Evolutionary conservation across 768 basidiomycete genomes (phyloP), one percentile per base, ranked within the genome.

Genomic region (Kwoniella botswanensis): DNA sequence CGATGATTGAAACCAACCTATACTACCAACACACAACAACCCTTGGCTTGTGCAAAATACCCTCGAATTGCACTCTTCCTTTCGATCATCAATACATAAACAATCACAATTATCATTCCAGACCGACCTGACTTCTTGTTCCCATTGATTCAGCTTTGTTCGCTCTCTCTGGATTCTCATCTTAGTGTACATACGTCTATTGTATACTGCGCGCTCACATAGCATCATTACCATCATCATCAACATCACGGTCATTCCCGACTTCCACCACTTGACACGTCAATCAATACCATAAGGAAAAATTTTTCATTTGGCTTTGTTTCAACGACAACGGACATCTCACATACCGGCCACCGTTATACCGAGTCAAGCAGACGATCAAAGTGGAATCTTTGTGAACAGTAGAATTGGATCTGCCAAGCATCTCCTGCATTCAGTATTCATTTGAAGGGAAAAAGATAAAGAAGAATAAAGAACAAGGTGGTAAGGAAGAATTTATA

Each of bases 191-290:
- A 50, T 50, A 18, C 18, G 18, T 50, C 35, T 50, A 50, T 50
- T 50, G 46, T 50, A 50, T 61, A 61, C 59, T 61, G 59, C 59
- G 35, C 59, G 46, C 21, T 24, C 54, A 55, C 21, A n/a, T 12
- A 55, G 17, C n/a, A 55, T 55, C 18, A 55, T 12, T 12, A 55
- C 54, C 54, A 55, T 24, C 24, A 55, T 17, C 22, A 59, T 35
- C 35, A 6, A 11, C 46, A 50, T 50, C 46, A 9, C 59, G 59
- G 59, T 43, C 59, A 46, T 61, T 61, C 59, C 59, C 59, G 59
- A 61, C 59, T 61, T 61, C 0, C 35, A 35, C 7, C 57, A 59
- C n/a, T 35, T 15, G 17, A n/a, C 21, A 18, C 57, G n/a, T 44
- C 59, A 58, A 58, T 58, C 57, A 29, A 35, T 29, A 58, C 13